Percentiles rank a stretch among this genome's conserved stretches.
Evolutionary conservation across 2,329 filamentous ascomycete species (phyloP).

Genomic region (Neurospora sp.): DNA sequence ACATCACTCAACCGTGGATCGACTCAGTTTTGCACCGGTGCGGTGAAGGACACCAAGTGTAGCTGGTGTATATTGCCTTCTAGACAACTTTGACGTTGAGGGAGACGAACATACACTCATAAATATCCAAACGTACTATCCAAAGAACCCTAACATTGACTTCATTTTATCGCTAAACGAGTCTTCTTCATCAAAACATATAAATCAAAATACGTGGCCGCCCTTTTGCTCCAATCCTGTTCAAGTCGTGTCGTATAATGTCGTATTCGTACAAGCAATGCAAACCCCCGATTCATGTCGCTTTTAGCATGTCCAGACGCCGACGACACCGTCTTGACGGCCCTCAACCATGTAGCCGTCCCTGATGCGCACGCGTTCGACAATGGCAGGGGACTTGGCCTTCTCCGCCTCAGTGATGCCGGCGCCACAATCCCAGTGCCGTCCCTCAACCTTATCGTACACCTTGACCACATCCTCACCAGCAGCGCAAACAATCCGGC

Average conservation of each 20-base stretch:
- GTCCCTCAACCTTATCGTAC: conserved; percentile 92
- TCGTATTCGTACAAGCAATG: not conserved
- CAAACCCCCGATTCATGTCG: not conserved
- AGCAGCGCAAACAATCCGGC: conserved; percentile 81
- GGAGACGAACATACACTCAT: not conserved
- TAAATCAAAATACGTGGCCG: not conserved
- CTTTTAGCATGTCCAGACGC: conserved; percentile 70
- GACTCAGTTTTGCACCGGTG: not conserved
- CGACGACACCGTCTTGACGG: conserved; percentile 75
- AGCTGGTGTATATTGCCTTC: not conserved
- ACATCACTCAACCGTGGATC: not conserved
- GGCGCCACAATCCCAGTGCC: conserved; percentile 93
- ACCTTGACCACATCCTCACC: conserved; percentile 94
- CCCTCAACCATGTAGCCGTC: conserved; percentile 94
- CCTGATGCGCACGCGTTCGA: conserved; percentile 82
- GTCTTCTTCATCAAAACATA: not conserved
- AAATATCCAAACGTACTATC: not conserved
- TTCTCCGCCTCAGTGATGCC: conserved; percentile 62
- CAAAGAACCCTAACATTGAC: not conserved
- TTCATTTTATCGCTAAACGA: not conserved
- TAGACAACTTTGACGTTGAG: not conserved
- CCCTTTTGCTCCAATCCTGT: not conserved
- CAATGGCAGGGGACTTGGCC: conserved; percentile 52
- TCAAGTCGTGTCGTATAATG: not conserved
- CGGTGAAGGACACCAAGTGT: not conserved